Evolutionary conservation across 176 grass and related monocot genomes (phyloP), one percentile per base, ranked within the genome.

Genomic region (Aegilops speltoides): DNA sequence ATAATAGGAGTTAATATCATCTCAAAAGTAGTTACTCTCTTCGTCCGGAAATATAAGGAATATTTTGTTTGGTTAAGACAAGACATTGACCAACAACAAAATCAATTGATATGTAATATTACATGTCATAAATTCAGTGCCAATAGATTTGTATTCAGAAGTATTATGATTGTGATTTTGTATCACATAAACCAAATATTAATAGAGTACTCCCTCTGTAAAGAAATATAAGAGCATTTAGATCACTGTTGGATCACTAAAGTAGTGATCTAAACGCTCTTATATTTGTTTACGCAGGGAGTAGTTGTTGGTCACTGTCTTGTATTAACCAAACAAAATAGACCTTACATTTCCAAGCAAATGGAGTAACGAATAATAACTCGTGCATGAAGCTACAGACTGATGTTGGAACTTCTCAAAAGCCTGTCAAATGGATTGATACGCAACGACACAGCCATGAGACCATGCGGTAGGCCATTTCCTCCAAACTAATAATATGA

Each of bases 401-500:
- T 41, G 56, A 11, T 36, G 79, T 73, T 66, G 10, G 25, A 80
- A 48, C 59, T 75, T 46, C 34, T 26, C 57, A 24, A 38, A 65
- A 61, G 33, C 22, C 60, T 29, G 69, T 23, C 20, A 78, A 75
- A 79, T 76, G 68, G 23, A 83, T 32, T n/a, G 37, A 82, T 82
- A 67, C 31, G 28, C 25, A 73, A 57, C 79, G 34, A 83, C 7
- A 86, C 13, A 87, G 33, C 3, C 75, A 71, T 56, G 28, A 86
- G 56, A 86, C 33, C 48, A 84, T 26, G 31, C 7, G 4, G 20
- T 68, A 29, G 79, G 23, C 17, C 56, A 40, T 72, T 82, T 87
- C 4, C 28, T 86, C 25, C 37, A 85, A 33, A 76, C 82, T 68
- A 78, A 37, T 20, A 59, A 91, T 61, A 87, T 69, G 71, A 81